A percentile compares a stretch with the other conserved stretches of the same genome.
phyloP scores from a whole-genome alignment of 495 filamentous ascomycete genomes.

The Aspergillus haitiensis region DNA sequence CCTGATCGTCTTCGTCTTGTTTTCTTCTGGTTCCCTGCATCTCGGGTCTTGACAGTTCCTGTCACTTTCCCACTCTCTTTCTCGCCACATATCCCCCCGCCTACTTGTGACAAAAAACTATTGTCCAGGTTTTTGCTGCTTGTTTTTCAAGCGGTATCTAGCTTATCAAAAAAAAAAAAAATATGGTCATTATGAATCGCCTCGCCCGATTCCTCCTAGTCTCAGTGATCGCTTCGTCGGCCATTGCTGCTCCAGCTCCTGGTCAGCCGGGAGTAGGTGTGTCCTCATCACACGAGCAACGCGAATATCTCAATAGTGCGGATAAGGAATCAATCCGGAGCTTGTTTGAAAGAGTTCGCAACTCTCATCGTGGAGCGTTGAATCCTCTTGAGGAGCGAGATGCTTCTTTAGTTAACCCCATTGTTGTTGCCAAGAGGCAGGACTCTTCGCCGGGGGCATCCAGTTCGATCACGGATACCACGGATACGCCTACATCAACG shows the following conservation, averaged over 20 bases:
- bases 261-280: conserved; percentile 14
- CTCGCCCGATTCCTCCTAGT: conserved; percentile 29
- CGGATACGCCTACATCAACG: conserved; percentile 11
- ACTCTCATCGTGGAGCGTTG: neutral
- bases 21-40: neutral
- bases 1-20: neutral
- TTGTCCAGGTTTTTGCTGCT: neutral
- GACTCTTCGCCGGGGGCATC: conserved; percentile 7
- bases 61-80: neutral
- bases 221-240: conserved; percentile 33
- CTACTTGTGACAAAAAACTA: too few relatives aligned
- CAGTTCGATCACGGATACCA: conserved; percentile 7
- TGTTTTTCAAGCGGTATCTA: conserved; percentile 1
- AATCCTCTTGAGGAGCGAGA: conserved; percentile 2
- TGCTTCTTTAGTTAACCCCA: neutral
- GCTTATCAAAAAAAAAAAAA: neutral
- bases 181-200: conserved; percentile 21
- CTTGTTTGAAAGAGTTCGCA: conserved; percentile 4
- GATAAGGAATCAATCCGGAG: conserved; percentile 6
- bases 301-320: conserved; percentile 19
- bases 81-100: neutral
- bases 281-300: conserved; percentile 12
- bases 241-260: conserved; percentile 21
- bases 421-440: conserved; percentile 4
- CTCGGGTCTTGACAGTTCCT: neutral